A percentile compares a stretch with the other conserved stretches of the same genome.
These are phyloP conservation scores for Russula ochroleuca DNA, from an alignment of 768 basidiomycete genomes.

Conservation along the genomic window DNA sequence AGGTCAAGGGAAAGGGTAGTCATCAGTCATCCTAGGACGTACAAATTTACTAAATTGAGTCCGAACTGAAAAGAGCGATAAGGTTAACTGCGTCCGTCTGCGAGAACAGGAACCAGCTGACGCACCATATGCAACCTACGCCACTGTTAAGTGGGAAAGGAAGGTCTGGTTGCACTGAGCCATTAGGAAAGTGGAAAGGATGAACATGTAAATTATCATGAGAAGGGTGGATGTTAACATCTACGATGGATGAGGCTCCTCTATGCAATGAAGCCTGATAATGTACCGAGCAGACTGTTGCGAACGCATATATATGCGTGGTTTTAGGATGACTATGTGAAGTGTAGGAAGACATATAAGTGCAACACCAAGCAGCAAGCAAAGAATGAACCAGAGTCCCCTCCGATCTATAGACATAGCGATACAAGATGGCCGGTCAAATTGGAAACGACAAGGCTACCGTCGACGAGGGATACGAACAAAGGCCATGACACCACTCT, in stretches of 20 bases:
- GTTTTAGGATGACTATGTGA: not conserved
- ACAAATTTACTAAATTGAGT: not conserved
- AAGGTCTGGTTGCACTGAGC: not conserved
- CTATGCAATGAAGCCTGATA: constrained; percentile 13
- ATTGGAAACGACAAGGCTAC: constrained; percentile 3
- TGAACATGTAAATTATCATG: constrained; percentile 22
- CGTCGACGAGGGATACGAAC: constrained; percentile 22
- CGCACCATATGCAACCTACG: constrained; percentile 14
- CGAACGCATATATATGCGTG: constrained; percentile 15
- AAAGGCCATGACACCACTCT: constrained; percentile 25
- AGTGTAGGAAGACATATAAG: not conserved
- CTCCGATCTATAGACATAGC: not conserved
- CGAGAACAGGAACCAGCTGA: not conserved
- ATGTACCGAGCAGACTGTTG: not conserved
- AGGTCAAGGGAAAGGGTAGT: not conserved
- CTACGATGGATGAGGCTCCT: constrained; percentile 7
- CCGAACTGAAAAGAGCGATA: not conserved
- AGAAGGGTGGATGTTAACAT: constrained; percentile 12
- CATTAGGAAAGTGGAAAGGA: not conserved
- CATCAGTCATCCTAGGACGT: not conserved
- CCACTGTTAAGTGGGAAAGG: not conserved
- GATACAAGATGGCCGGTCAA: constrained; percentile 4
- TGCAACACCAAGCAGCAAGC: not conserved
- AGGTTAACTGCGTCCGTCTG: not conserved
- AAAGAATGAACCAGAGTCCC: constrained; percentile 10